phyloP scores from a whole-genome alignment of 257 asterid genomes.

The Hygrophila difformis region DNA sequence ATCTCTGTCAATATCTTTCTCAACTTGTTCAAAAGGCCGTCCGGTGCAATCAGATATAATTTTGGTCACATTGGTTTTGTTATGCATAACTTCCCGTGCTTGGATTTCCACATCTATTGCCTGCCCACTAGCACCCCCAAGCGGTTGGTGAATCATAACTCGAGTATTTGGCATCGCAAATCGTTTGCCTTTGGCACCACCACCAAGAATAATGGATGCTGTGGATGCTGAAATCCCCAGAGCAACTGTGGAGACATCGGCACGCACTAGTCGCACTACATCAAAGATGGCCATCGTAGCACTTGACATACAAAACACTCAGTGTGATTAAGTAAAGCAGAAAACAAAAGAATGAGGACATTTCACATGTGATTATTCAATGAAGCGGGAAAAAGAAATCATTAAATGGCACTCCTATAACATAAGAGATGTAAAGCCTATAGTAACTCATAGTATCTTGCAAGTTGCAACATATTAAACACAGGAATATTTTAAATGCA shows the following conservation, averaged over 20 bases:
- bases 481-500: no score
- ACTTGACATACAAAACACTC: conserved; percentile 29
- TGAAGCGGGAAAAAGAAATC: no score
- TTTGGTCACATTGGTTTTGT: conserved; percentile 57
- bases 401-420: no score
- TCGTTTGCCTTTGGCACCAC: conserved; percentile 94
- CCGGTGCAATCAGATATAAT: conserved; percentile 61
- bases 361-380: no score
- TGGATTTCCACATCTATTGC: conserved; percentile 89
- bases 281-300: conserved; percentile 90
- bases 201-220: conserved; percentile 86
- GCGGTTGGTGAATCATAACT: conserved; percentile 90
- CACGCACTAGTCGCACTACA: conserved; percentile 46
- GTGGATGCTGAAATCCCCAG: conserved; percentile 89
- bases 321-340: neutral
- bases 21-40: conserved; percentile 76
- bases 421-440: no score
- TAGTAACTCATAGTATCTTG: no score
- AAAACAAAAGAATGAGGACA: no score
- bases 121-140: conserved; percentile 91
- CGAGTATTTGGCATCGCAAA: conserved; percentile 94
- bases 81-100: conserved; percentile 80
- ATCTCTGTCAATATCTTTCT: conserved; percentile 84
- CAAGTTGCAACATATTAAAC: no score
- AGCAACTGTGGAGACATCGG: conserved; percentile 79